Percentiles rank a stretch among this genome's conserved stretches.
Conservation (phyloP, 495 filamentous ascomycete species). For the Penicillium fimorum region DNA sequence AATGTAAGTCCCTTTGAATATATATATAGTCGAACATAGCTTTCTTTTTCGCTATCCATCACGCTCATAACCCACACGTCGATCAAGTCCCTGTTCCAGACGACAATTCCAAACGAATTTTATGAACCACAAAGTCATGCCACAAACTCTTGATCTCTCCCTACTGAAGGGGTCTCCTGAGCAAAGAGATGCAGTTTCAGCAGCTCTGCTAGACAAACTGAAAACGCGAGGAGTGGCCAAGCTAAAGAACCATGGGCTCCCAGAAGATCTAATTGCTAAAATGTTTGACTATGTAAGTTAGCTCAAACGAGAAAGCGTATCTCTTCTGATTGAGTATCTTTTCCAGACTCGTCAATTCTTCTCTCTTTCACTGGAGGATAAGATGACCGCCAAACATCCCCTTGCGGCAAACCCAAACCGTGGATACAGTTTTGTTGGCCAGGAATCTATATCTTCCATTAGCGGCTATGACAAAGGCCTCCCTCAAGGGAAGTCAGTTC, state of each 20-base stretch:
- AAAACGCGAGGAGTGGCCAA: conserved; percentile 28
- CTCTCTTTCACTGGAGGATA: conserved; percentile 38
- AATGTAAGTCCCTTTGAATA: too few relatives aligned
- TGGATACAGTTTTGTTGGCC: conserved; percentile 49
- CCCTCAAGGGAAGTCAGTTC: conserved; percentile 21
- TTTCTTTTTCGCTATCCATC: background rate
- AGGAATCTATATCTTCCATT: conserved; percentile 58
- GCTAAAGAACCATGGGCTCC: conserved; percentile 29
- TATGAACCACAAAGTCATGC: conserved; percentile 6
- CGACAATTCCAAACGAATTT: background rate
- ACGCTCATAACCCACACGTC: background rate
- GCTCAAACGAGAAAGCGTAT: background rate
- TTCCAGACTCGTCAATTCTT: conserved; percentile 35
- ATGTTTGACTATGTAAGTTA: conserved; percentile 26
- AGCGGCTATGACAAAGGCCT: conserved; percentile 46
- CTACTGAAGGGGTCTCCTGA: conserved; percentile 24
- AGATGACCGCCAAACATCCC: conserved; percentile 56
- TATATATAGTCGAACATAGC: too few relatives aligned
- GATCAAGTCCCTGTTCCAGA: too few relatives aligned
- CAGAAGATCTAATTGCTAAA: conserved; percentile 22
- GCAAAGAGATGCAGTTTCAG: conserved; percentile 17
- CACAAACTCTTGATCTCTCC: conserved; percentile 23
- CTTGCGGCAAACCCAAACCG: conserved; percentile 50
- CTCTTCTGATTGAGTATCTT: background rate
- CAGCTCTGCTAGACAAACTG: conserved; percentile 16